phyloP scores from a whole-genome alignment of 768 basidiomycete genomes.

The Rubroboletus satanas region DNA sequence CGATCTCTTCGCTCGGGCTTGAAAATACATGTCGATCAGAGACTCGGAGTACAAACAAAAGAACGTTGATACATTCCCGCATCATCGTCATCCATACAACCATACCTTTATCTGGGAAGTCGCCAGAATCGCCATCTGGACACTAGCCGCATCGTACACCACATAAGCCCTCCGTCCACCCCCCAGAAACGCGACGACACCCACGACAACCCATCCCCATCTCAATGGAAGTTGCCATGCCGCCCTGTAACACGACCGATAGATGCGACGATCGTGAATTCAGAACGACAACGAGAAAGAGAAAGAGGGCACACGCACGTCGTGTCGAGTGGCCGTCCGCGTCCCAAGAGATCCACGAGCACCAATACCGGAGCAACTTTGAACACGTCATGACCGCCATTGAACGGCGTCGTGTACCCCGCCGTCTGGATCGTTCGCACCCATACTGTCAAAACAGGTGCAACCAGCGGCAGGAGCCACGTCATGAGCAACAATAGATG shows the following conservation, averaged over 20 bases:
- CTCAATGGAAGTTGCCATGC: conserved; percentile 30
- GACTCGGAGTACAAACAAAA: background rate
- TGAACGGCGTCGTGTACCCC: conserved; percentile 73
- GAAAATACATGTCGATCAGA: background rate
- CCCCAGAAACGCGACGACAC: conserved; percentile 53
- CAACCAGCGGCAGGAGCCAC: conserved; percentile 72
- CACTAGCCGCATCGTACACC: conserved; percentile 59
- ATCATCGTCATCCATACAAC: conserved; percentile 1
- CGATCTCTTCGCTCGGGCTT: no score
- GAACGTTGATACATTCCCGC: background rate
- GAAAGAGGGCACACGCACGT: conserved; percentile 30
- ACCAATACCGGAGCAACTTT: conserved; percentile 62
- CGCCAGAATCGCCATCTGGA: conserved; percentile 22
- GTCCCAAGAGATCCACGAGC: conserved; percentile 58
- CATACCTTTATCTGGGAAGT: conserved; percentile 3
- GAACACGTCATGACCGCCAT: conserved; percentile 73
- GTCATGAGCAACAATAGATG: conserved; percentile 75
- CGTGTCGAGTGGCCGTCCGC: conserved; percentile 43
- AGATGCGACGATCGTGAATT: background rate
- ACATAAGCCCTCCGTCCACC: conserved; percentile 66
- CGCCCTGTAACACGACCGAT: conserved; percentile 5
- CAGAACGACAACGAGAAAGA: background rate
- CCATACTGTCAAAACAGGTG: conserved; percentile 84
- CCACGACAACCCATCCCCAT: conserved; percentile 52
- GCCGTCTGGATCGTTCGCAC: conserved; percentile 79